Evolutionary conservation across 768 basidiomycete species (phyloP).

Genomic region (Hortiboletus campestris): DNA sequence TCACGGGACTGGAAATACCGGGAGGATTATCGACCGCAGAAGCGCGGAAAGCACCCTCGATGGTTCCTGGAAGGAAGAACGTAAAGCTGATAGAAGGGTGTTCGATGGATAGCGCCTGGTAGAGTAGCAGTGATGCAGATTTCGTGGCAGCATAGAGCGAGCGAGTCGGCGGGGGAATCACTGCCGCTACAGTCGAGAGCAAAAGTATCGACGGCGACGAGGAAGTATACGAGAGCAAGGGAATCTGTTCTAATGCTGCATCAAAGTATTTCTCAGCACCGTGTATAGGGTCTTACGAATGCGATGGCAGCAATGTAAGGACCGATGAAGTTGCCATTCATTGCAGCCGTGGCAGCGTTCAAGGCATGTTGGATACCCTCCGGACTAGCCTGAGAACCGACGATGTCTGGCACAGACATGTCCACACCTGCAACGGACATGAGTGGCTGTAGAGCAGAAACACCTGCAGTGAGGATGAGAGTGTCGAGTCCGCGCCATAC

Average conservation of each 20-base stretch:
- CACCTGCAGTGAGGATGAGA: slow-evolving; percentile 76
- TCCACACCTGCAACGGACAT: slow-evolving; percentile 65
- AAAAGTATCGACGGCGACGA: slow-evolving; percentile 71
- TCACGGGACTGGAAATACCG: slow-evolving; percentile 27
- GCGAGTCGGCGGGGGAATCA: slow-evolving; percentile 84
- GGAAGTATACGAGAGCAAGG: slow-evolving; percentile 65
- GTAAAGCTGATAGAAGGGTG: slow-evolving; percentile 68
- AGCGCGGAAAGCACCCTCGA: slow-evolving; percentile 77
- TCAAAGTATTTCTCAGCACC: neutral
- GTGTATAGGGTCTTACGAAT: slow-evolving; percentile 50
- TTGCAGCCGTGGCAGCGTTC: slow-evolving; percentile 55
- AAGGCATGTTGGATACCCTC: slow-evolving; percentile 61
- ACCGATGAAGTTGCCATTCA: slow-evolving; percentile 65
- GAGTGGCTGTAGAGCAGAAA: slow-evolving; percentile 76
- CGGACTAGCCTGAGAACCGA: slow-evolving; percentile 39
- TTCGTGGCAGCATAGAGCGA: slow-evolving; percentile 84
- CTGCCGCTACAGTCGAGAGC: slow-evolving; percentile 73
- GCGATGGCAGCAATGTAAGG: slow-evolving; percentile 68
- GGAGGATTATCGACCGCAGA: slow-evolving; percentile 65
- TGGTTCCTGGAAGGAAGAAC: slow-evolving; percentile 61
- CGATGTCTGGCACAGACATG: slow-evolving; percentile 25
- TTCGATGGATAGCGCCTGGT: slow-evolving; percentile 77
- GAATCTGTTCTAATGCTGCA: slow-evolving; percentile 51
- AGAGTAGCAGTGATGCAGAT: slow-evolving; percentile 72
- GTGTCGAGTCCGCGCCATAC: slow-evolving; percentile 87